phyloP scores from a whole-genome alignment of 352 stramenopile genomes.

The Globisporangium recalcitrans region DNA sequence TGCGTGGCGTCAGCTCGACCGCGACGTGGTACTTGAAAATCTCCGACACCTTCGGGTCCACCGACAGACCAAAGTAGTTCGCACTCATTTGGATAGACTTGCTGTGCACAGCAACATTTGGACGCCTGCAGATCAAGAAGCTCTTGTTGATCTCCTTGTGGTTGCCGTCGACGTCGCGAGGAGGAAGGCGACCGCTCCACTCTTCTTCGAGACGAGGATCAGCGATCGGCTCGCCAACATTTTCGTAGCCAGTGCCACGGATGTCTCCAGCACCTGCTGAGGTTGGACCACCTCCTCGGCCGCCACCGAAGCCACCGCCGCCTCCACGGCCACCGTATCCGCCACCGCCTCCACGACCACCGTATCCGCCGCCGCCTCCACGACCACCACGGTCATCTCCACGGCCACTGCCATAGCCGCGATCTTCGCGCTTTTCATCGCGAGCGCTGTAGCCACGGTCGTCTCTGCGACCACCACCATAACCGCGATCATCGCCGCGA shows the following conservation, averaged over 20 bases:
- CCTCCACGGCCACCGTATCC: background rate
- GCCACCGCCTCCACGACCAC: background rate
- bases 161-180: background rate
- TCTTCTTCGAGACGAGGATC: background rate
- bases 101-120: background rate
- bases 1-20: background rate
- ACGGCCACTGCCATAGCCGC: background rate
- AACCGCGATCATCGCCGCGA: background rate
- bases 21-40: background rate
- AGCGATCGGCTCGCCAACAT: background rate
- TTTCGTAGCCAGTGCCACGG: background rate
- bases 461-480: background rate
- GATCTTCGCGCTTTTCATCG: background rate
- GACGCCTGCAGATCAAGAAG: background rate
- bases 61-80: background rate
- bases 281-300: background rate
- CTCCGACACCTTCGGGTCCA: background rate
- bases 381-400: background rate
- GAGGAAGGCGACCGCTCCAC: background rate
- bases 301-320: background rate
- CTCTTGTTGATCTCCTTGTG: constrained; percentile 1
- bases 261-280: background rate
- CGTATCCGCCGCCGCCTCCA: background rate
- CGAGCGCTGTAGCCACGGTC: background rate
- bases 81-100: background rate